Base-by-base conservation (phyloP, 2,329 filamentous ascomycete genomes). In the Metarhizium anisopliae region DNA sequence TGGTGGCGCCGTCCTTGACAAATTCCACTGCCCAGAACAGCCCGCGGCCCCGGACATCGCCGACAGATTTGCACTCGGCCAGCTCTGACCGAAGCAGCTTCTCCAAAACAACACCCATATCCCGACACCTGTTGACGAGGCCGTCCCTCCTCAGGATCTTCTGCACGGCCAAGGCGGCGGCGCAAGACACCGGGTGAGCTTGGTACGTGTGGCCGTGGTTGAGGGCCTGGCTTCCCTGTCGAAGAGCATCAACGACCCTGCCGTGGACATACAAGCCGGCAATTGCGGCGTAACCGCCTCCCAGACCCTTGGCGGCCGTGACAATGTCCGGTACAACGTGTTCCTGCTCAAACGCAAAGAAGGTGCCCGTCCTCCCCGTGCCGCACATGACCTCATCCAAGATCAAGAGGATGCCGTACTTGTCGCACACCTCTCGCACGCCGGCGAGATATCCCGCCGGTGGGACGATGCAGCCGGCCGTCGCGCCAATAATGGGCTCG, bases 321-420 rank as follows among this genome's bases (percentile, higher is more conserved):
- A 85, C 79, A 2, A 90, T 77, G 62, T 90, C 85, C 0, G 86
- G 86, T 10, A 64, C 60, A 0, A 77, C 61, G 3, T n/a, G 73
- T 73, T 85, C 79, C 50, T 84, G 77, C 63, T 87, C 75, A 78
- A 81, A 87, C 0, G 83, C 81, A 67, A 88, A 79, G 61, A 87
- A 68, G 6, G 74, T 80, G 0, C 83, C 84, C 0, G 76, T 35
- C 1, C 32, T 35, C 32, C 32, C 32, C 10, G 32, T 35, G 10
- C 32, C 32, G 10, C 32, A 35, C 32, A 35, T 35, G 32, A 35
- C 32, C 10, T 35, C 32, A 11, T 78, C 3, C 84, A 82, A 59
- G n/a, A 82, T 74, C 5, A 84, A 70, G 2, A 85, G 71, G 0
- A 78, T 77, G 2, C 77, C 79, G 56, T 35, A 35, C 32, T 35